These are phyloP conservation scores for Trichoderma brevicompactum DNA, from an alignment of 2,329 filamentous ascomycete genomes.

Conservation along the genomic window DNA sequence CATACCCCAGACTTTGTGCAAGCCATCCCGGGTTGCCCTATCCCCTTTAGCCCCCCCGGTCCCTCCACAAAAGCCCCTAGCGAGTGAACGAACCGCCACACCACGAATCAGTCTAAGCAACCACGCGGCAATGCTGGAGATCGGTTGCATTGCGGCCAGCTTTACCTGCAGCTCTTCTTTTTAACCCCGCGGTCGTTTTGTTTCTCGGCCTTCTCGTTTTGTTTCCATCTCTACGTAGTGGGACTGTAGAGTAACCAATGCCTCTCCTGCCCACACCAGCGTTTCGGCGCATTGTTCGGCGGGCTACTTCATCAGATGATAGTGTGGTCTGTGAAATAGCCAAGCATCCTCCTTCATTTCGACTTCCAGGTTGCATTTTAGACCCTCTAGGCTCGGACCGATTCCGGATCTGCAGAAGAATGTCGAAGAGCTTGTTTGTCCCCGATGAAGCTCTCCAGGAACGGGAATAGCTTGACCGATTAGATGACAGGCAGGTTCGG, in stretches of 20 bases:
- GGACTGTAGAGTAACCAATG: constrained; percentile 6
- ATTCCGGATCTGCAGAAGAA: constrained; percentile 25
- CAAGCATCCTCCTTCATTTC: constrained; percentile 1
- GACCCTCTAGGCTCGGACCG: constrained; percentile 26
- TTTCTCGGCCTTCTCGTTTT: constrained; percentile 24
- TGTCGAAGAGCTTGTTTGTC: not conserved
- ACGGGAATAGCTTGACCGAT: constrained; percentile 7
- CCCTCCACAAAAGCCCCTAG: not conserved
- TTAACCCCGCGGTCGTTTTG: not conserved
- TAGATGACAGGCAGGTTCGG: not conserved
- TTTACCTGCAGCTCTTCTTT: not conserved
- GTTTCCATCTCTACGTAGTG: constrained; percentile 21
- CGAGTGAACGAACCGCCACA: not conserved
- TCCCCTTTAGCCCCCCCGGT: constrained; percentile 8
- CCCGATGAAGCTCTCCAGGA: constrained; percentile 21
- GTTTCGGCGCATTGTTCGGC: constrained; percentile 28
- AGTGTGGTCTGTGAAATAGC: not conserved
- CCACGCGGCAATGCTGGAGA: constrained; percentile 20
- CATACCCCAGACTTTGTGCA: constrained; percentile 26
- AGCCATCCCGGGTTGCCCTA: not conserved
- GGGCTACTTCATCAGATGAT: constrained; percentile 25
- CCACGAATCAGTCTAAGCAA: not conserved
- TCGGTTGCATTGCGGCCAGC: not conserved
- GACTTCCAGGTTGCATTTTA: not conserved
- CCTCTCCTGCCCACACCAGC: constrained; percentile 14